A percentile compares a stretch with the other conserved stretches of the same genome.
These are phyloP conservation scores for Candida namnaoensis DNA, from an alignment of 805 yeast species.

Conservation along the genomic window DNA sequence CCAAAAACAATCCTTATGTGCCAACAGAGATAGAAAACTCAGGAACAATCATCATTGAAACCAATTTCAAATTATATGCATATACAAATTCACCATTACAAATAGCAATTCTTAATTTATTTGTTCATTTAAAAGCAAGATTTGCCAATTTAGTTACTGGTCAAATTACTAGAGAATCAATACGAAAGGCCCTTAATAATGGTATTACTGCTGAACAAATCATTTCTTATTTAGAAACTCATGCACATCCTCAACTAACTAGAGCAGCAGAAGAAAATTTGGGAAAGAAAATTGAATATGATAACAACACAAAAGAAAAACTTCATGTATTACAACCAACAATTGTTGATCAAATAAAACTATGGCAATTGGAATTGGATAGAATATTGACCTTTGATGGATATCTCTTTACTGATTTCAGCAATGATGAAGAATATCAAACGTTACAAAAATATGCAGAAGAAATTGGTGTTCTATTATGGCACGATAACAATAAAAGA, in stretches of 20 bases:
- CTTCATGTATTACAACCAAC: constrained; percentile 81
- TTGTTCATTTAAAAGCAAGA: constrained; percentile 77
- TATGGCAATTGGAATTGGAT: constrained; percentile 96
- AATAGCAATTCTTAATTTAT: constrained; percentile 83
- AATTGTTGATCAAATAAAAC: constrained; percentile 89
- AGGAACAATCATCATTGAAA: constrained; percentile 84
- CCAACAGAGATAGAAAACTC: constrained; percentile 17
- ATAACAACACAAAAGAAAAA: constrained; percentile 36
- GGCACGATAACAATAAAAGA: constrained; percentile 67
- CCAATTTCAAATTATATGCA: constrained; percentile 88
- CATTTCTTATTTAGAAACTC: constrained; percentile 78
- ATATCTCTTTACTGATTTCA: constrained; percentile 78
- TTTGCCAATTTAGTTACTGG: constrained; percentile 93
- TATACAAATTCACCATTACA: constrained; percentile 92
- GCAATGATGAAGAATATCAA: constrained; percentile 68
- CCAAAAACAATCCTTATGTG: constrained; percentile 12
- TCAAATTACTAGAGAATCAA: constrained; percentile 85
- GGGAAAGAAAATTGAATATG: constrained; percentile 58
- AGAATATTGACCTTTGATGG: constrained; percentile 86
- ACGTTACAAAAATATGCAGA: constrained; percentile 67
- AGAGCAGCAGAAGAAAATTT: constrained; percentile 61
- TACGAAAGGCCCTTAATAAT: constrained; percentile 70
- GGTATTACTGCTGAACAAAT: constrained; percentile 96
- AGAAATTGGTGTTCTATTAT: constrained; percentile 86
- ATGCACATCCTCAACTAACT: constrained; percentile 91